Base-by-base conservation (phyloP, 805 yeast species). In the Sugiyamaella chiloensis region DNA sequence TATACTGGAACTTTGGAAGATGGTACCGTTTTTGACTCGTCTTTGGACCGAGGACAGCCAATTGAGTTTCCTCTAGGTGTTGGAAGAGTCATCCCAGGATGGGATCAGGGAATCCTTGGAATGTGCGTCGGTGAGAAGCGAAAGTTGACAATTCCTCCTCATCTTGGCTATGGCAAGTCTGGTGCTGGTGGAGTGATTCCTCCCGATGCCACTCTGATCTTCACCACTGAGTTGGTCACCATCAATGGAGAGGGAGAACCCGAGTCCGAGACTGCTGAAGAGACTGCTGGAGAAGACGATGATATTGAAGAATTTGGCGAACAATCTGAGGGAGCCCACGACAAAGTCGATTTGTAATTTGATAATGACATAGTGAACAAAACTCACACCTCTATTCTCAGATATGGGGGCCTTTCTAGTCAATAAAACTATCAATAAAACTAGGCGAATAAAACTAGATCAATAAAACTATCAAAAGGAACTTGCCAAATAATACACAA, bases 61-160 rank as follows among this genome's bases (percentile, higher is more conserved):
- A 71, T 89, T 51, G 63, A 73, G 35, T 89, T 89, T 66, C 67
- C 67, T n/a, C 68, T 90, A 46, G 97, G 96, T 35, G 64, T 67
- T 21, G 90, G 95, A 4, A 83, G 78, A 59, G 96, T 89, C 26
- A 89, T 89, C 61, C 61, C 73, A 51, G 96, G 97, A 50, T 89
- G 96, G 96, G 97, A 89, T 54, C 79, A 83, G 66, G 96, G 96
- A 35, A 69, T 88, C 43, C 57, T 72, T 31, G 81, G 84, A 27
- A 86, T 86, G 95, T 89, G 97, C 67, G 71, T 87, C 64, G 96
- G 96, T 40, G 96, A 89, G 66, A 74, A 82, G 69, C 78, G 96
- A 62, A 82, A 76, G 56, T 72, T 89, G 57, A 77, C 80, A 24
- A 87, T 90, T 61, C 96, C 96, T 40, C 76, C 95, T 4, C 73